Conservation (phyloP, 2,329 filamentous ascomycete genomes). For the Claviceps quebecensis region DNA sequence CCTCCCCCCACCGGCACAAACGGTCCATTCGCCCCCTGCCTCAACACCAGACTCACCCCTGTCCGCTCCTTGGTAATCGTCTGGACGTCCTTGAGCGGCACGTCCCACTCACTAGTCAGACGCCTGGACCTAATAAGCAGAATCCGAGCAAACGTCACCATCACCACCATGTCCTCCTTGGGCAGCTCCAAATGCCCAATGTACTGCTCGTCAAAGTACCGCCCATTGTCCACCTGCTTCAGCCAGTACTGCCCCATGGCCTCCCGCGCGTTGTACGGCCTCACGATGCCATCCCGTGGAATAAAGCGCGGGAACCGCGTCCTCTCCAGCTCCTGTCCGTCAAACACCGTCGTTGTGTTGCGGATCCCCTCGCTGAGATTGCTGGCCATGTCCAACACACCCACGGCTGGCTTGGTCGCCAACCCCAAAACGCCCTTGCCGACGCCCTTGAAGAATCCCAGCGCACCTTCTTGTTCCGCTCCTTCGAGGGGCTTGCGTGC, state of each 20-base stretch:
- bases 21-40: conserved; percentile 83
- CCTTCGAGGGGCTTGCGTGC: conserved; percentile 90
- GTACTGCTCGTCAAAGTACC: conserved; percentile 95
- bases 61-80: conserved; percentile 95
- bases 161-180: conserved; percentile 73
- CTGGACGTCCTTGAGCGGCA: conserved; percentile 88
- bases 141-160: conserved; percentile 79
- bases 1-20: conserved; percentile 93
- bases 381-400: conserved; percentile 90
- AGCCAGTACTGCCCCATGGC: conserved; percentile 97
- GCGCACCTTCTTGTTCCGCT: conserved; percentile 84
- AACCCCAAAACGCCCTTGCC: conserved; percentile 88
- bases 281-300: conserved; percentile 80
- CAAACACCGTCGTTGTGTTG: conserved; percentile 97
- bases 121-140: conserved; percentile 80
- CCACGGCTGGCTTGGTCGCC: conserved; percentile 94
- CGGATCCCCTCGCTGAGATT: conserved; percentile 95
- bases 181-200: conserved; percentile 91
- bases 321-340: conserved; percentile 84
- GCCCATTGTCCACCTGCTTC: conserved; percentile 93
- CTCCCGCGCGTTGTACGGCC: conserved; percentile 87
- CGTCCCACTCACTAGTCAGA: conserved; percentile 87
- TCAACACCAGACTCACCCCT: conserved; percentile 74
- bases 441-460: conserved; percentile 94
- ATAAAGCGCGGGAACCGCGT: conserved; percentile 91